phyloP scores from a whole-genome alignment of 1,139 yeast genomes.

The Meyerozyma athensensis region DNA sequence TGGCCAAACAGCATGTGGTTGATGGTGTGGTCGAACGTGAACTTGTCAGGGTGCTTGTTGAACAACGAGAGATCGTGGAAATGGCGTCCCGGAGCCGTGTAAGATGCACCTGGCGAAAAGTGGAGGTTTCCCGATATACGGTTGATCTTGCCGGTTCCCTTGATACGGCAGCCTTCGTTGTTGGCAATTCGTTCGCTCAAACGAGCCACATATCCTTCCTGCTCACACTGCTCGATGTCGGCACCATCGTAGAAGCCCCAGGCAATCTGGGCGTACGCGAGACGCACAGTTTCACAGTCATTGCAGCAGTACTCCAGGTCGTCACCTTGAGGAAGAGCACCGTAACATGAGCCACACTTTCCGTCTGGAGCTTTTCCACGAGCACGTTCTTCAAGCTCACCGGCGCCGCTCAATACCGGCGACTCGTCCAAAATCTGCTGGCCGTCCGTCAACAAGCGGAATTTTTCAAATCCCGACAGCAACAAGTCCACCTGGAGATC shows the following conservation, averaged over 20 bases:
- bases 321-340: constrained; percentile 64
- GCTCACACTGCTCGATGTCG: constrained; percentile 83
- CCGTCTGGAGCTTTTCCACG: constrained; percentile 20
- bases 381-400: constrained; percentile 30
- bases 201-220: constrained; percentile 71
- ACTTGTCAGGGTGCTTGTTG: constrained; percentile 46
- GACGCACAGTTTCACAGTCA: constrained; percentile 73
- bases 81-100: constrained; percentile 54
- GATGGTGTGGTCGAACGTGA: constrained; percentile 69
- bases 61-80: constrained; percentile 81
- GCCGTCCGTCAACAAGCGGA: constrained; percentile 46
- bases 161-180: constrained; percentile 81
- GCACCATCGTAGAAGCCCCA: constrained; percentile 94
- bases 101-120: constrained; percentile 88
- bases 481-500: constrained; percentile 72
- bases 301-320: constrained; percentile 64
- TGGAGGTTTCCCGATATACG: constrained; percentile 89
- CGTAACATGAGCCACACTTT: constrained; percentile 87
- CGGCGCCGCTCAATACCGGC: constrained; percentile 24
- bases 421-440: constrained; percentile 28
- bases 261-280: constrained; percentile 68
- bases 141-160: constrained; percentile 75
- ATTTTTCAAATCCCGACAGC: constrained; percentile 66
- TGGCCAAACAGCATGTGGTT: constrained; percentile 84
- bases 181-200: constrained; percentile 50